Evolutionary conservation across 768 basidiomycete genomes (phyloP).

Genomic region (Lactifluus volemus): DNA sequence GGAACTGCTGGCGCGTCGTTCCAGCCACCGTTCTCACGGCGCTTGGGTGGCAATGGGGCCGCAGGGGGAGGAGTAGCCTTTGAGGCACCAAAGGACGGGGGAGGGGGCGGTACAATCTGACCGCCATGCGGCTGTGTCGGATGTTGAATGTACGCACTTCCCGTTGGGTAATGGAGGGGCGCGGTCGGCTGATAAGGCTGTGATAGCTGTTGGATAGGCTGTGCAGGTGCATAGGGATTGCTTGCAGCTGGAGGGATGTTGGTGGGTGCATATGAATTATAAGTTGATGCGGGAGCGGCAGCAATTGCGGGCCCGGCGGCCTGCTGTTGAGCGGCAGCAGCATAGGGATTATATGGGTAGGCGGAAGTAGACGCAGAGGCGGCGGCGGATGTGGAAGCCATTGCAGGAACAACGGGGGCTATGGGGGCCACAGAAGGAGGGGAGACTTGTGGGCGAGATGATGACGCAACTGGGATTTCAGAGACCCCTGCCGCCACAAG

Average conservation of each 20-base stretch:
- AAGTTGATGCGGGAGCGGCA: conserved; percentile 16
- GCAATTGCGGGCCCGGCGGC: conserved; percentile 17
- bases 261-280: conserved; percentile 19
- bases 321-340: conserved; percentile 19
- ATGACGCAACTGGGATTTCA: conserved; percentile 22
- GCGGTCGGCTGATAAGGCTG: conserved; percentile 9
- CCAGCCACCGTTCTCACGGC: conserved; percentile 73
- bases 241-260: conserved; percentile 11
- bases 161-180: conserved; percentile 7
- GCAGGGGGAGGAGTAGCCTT: conserved; percentile 44
- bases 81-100: conserved; percentile 32
- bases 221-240: conserved; percentile 21
- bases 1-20: conserved; percentile 72
- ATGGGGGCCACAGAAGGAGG: conserved; percentile 17
- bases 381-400: conserved; percentile 13
- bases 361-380: neutral
- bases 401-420: conserved; percentile 19
- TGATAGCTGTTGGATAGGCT: conserved; percentile 2
- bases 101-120: conserved; percentile 32
- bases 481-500: conserved; percentile 31
- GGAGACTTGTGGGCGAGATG: conserved; percentile 20
- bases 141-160: conserved; percentile 17
- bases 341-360: conserved; percentile 19
- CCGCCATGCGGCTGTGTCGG: conserved; percentile 31
- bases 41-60: conserved; percentile 36